A percentile compares a stretch with the other conserved stretches of the same genome.
phyloP scores from a whole-genome alignment of 345 rosid species.

The Euphorbia tirucalli region DNA sequence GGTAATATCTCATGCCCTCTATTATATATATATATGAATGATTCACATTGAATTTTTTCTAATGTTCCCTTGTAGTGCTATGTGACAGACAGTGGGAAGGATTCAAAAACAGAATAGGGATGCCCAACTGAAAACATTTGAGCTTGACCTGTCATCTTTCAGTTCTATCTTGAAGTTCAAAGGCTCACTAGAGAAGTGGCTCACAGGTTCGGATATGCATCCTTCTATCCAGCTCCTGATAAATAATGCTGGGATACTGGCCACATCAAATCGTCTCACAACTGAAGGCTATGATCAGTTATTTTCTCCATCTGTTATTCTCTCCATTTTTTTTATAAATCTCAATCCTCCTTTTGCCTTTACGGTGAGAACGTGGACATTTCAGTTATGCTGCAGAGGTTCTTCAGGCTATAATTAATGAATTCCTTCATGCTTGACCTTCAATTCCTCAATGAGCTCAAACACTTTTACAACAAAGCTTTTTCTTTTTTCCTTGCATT shows the following conservation, averaged over 20 bases:
- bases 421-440: background rate
- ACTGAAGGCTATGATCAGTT: slow-evolving; percentile 83
- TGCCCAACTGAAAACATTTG: slow-evolving; percentile 61
- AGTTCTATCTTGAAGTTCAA: slow-evolving; percentile 60
- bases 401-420: slow-evolving; percentile 2
- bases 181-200: slow-evolving; percentile 71
- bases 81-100: slow-evolving; percentile 51
- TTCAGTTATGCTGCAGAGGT: background rate
- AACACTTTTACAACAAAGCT: background rate
- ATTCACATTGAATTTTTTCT: background rate
- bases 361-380: no score
- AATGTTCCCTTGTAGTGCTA: slow-evolving; percentile 12
- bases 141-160: slow-evolving; percentile 67
- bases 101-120: slow-evolving; percentile 45
- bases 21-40: slow-evolving; percentile 5
- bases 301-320: slow-evolving; percentile 17
- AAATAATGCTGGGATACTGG: slow-evolving; percentile 91
- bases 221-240: slow-evolving; percentile 74
- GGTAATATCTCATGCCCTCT: slow-evolving; percentile 38
- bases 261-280: slow-evolving; percentile 57
- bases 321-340: no score
- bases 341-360: background rate
- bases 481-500: background rate
- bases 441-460: slow-evolving; percentile 7
- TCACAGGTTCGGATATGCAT: slow-evolving; percentile 66